A percentile compares a stretch with the other conserved stretches of the same genome.
Evolutionary conservation across 2,329 filamentous ascomycete genomes (phyloP).

Genomic region (Pseudopithomyces chartarum): DNA sequence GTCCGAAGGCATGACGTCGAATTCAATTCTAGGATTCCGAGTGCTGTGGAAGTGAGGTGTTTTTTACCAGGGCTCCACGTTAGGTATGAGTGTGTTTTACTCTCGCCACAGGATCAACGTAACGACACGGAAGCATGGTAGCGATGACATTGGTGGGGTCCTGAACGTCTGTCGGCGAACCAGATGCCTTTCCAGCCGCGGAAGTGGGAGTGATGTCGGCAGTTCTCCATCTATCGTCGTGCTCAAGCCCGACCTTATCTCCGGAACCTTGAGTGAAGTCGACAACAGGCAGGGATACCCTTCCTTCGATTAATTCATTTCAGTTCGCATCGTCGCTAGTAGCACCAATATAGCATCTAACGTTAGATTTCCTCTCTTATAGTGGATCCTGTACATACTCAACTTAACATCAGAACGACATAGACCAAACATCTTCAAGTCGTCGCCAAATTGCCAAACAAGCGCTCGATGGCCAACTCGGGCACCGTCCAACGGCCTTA

Average conservation of each 20-base stretch:
- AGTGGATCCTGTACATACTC: too few species aligned
- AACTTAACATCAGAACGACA: too few species aligned
- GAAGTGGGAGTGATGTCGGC: background rate
- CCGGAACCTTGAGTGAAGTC: background rate
- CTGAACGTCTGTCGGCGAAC: background rate
- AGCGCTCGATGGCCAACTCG: too few species aligned
- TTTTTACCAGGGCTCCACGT: too few species aligned
- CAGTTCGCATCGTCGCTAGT: too few species aligned
- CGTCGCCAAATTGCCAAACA: too few species aligned
- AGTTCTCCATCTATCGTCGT: background rate
- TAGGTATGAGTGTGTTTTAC: background rate
- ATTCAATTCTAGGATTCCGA: background rate
- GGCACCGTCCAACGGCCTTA: too few species aligned
- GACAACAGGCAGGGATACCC: background rate
- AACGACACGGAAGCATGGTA: background rate
- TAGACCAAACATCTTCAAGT: too few species aligned
- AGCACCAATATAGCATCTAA: too few species aligned
- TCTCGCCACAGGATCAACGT: background rate
- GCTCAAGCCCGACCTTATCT: background rate
- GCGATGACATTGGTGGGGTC: constrained; percentile 1
- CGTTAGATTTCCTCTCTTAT: too few species aligned
- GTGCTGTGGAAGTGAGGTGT: background rate
- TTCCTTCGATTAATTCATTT: background rate
- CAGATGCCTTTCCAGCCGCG: background rate
- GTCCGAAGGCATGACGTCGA: constrained; percentile 12